These are phyloP conservation scores for Beauveria sp. DNA, from an alignment of 2,329 filamentous ascomycete genomes.

Conservation along the genomic window DNA sequence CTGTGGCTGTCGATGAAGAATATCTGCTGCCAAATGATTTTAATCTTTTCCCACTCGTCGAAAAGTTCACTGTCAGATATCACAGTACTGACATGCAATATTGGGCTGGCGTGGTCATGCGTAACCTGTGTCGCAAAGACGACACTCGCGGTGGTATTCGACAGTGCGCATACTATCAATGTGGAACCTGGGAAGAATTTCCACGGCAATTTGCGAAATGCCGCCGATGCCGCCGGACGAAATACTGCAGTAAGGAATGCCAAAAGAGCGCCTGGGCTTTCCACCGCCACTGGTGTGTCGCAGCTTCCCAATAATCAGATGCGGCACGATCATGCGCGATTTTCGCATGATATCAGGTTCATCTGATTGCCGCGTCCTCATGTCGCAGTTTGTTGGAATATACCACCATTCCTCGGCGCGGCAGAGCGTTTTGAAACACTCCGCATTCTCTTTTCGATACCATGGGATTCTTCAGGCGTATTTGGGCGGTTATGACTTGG, in stretches of 20 bases:
- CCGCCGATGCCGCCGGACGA: slow-evolving; percentile 87
- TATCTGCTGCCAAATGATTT: slow-evolving; percentile 90
- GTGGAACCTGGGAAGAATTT: slow-evolving; percentile 96
- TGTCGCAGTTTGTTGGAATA: slow-evolving; percentile 21
- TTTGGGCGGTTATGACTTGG: slow-evolving; percentile 5
- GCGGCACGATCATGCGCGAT: background rate
- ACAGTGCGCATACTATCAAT: slow-evolving; percentile 96
- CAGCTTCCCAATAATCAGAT: slow-evolving; percentile 47
- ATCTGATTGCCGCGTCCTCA: slow-evolving; percentile 10
- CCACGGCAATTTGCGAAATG: slow-evolving; percentile 97
- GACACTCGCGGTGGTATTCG: slow-evolving; percentile 89
- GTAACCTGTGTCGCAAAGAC: slow-evolving; percentile 96
- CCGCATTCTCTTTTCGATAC: slow-evolving; percentile 37
- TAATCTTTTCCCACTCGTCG: slow-evolving; percentile 96
- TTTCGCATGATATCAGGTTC: slow-evolving; percentile 20
- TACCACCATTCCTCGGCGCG: slow-evolving; percentile 32
- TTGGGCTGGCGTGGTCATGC: slow-evolving; percentile 98
- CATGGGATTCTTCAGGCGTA: slow-evolving; percentile 24
- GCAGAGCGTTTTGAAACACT: slow-evolving; percentile 34
- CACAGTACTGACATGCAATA: slow-evolving; percentile 98
- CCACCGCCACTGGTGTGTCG: slow-evolving; percentile 95
- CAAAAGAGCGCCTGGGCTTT: slow-evolving; percentile 99
- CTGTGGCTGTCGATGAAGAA: slow-evolving; percentile 69
- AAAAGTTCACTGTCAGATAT: slow-evolving; percentile 95
- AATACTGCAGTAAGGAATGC: slow-evolving; percentile 99